Evolutionary conservation across 192 early-diverging fungal genomes (phyloP), one percentile per base, ranked within the genome.

Genomic region (Rhizophagus prolifer): DNA sequence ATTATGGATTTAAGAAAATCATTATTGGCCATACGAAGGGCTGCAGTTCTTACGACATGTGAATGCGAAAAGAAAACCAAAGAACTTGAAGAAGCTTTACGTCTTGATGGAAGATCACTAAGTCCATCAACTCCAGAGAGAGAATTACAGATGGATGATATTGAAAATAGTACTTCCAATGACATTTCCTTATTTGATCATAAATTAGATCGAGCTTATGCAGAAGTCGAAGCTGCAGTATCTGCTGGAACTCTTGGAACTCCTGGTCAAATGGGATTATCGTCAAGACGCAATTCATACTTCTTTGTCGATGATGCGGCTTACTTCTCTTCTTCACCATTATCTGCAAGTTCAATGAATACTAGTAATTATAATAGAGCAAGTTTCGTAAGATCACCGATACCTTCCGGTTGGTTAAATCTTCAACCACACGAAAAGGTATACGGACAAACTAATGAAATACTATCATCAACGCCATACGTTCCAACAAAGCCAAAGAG

Each of bases 1-100:
- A 82, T 88, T 3, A 77, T 79, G 38, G 85, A 89, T 47, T 79
- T 90, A 41, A 84, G 3, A 34, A 34, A 34, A 34, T 3, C 31
- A 34, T 34, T 34, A 34, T 34, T 34, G 31, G 2, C 31, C 2
- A 31, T 31, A 4, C 31, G 31, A 31, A 31, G 31, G 4, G 31
- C 31, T 31, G 0, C 2, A 3, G 31, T 3, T 31, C 2, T 31
- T 2, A 31, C 31, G 4, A 31, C 31, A 34, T 4, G 31, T 34
- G 2, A 34, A 34, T 34, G 2, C 3, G 31, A 34, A 2, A 34
- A 34, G 31, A 34, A 4, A 34, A 34, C 0, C 31, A 34, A 83
- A 77, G 77, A 74, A n/a, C 71, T 81, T n/a, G 84, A 34, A 34
- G 31, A 34, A 34, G 31, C 3, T 3, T 34, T 34, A 34, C 31